Percentiles rank a stretch among this genome's conserved stretches.
These are phyloP conservation scores for Hydnum rufescens DNA, from an alignment of 768 basidiomycete species.

Conservation along the genomic window DNA sequence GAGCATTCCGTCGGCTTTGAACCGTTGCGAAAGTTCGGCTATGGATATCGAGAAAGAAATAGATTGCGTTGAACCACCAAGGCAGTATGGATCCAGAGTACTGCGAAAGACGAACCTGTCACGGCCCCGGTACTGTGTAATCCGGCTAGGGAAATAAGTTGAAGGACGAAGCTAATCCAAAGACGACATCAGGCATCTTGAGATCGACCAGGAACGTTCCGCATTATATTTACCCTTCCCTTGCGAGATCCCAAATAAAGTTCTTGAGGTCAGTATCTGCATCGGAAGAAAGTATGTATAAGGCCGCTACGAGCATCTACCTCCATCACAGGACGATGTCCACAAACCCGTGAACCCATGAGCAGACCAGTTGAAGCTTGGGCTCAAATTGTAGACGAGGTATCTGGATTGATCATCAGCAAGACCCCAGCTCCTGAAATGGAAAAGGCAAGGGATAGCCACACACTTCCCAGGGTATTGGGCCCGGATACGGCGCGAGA, in stretches of 20 bases:
- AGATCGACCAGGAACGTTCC: background rate
- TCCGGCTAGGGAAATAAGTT: conserved; percentile 79
- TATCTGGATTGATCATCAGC: conserved; percentile 25
- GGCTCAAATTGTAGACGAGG: conserved; percentile 87
- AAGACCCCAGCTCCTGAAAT: background rate
- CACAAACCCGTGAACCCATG: conserved; percentile 40
- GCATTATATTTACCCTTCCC: conserved; percentile 42
- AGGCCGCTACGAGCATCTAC: no score
- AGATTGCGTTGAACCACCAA: background rate
- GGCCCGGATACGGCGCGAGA: conserved; percentile 55
- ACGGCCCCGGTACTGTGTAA: conserved; percentile 66
- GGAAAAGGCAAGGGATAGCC: background rate
- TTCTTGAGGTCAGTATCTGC: conserved; percentile 54
- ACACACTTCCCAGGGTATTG: conserved; percentile 49
- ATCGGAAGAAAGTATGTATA: no score
- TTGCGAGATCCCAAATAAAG: conserved; percentile 79
- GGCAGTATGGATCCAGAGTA: no score
- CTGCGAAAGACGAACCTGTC: conserved; percentile 30
- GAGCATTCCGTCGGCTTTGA: conserved; percentile 78
- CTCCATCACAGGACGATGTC: conserved; percentile 20
- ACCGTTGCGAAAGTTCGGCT: conserved; percentile 65
- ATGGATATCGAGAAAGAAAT: background rate
- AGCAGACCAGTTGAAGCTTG: conserved; percentile 83
- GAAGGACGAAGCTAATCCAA: conserved; percentile 54
- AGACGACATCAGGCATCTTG: background rate